Evolutionary conservation across 2,329 filamentous ascomycete species (phyloP).

Genomic region (Trichoderma sp.): DNA sequence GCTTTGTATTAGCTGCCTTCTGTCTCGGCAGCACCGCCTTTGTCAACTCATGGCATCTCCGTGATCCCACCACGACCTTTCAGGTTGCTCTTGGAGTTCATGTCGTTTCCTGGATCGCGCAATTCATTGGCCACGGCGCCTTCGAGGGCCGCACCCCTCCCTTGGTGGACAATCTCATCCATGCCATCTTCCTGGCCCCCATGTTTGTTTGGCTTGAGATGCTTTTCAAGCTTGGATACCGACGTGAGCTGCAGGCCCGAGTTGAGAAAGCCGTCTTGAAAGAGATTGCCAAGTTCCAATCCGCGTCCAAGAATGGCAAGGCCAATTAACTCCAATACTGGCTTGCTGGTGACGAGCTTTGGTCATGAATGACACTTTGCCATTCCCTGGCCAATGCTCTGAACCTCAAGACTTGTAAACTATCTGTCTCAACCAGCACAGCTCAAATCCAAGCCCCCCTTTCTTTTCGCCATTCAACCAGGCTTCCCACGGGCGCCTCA

Average conservation of each 20-base stretch:
- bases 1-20: slow-evolving; percentile 70
- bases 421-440: background rate
- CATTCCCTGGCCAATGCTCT: background rate
- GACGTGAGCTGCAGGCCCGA: slow-evolving; percentile 78
- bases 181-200: slow-evolving; percentile 88
- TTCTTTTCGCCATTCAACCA: background rate
- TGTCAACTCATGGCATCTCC: slow-evolving; percentile 68
- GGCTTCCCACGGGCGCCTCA: background rate
- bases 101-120: slow-evolving; percentile 75
- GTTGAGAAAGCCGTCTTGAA: slow-evolving; percentile 71
- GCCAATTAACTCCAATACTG: slow-evolving; percentile 38
- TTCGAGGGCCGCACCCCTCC: slow-evolving; percentile 89
- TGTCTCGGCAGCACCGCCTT: slow-evolving; percentile 72
- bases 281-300: slow-evolving; percentile 73
- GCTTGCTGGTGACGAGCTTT: background rate
- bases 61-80: slow-evolving; percentile 49
- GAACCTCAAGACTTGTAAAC: background rate
- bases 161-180: slow-evolving; percentile 83
- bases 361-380: background rate
- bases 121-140: slow-evolving; percentile 87
- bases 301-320: slow-evolving; percentile 54
- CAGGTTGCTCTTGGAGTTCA: slow-evolving; percentile 63
- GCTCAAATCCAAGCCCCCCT: background rate
- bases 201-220: slow-evolving; percentile 97
- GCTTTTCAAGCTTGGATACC: slow-evolving; percentile 85